Evolutionary conservation across 257 asterid genomes (phyloP).

Genomic region (Datura wrightii): DNA sequence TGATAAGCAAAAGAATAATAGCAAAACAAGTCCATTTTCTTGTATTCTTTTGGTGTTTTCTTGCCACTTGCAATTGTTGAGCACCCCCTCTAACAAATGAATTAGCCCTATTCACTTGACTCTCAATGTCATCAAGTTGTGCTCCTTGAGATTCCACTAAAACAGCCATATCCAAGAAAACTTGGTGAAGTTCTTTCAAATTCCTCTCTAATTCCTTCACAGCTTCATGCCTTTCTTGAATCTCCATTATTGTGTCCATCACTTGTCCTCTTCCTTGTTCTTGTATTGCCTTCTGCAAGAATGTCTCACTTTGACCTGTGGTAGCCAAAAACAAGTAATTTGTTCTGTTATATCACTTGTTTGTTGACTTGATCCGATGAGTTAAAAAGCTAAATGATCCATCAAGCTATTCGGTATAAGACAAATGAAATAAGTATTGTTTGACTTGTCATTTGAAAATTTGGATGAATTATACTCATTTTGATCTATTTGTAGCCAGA

Average conservation of each 20-base stretch:
- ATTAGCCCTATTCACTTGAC: constrained; percentile 52
- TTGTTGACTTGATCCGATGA: constrained; percentile 1
- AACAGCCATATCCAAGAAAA: constrained; percentile 55
- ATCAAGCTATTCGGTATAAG: neutral
- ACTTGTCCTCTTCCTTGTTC: constrained; percentile 60
- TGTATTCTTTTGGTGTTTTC: constrained; percentile 52
- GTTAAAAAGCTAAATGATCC: neutral
- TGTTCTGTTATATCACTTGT: neutral
- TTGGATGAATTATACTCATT: neutral
- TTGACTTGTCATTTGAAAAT: neutral
- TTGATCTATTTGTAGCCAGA: neutral
- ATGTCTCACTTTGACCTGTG: constrained; percentile 53
- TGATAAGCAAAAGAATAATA: constrained; percentile 44
- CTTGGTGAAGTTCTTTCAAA: constrained; percentile 50
- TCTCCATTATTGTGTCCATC: constrained; percentile 55
- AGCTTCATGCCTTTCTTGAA: constrained; percentile 59
- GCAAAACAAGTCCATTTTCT: constrained; percentile 56
- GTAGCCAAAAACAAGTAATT: neutral
- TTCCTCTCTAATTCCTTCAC: constrained; percentile 57
- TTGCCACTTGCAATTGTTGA: constrained; percentile 46
- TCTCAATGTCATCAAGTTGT: constrained; percentile 52
- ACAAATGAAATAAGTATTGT: neutral
- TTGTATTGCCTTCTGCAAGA: constrained; percentile 56
- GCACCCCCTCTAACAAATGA: constrained; percentile 47
- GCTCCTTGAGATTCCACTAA: constrained; percentile 50